Evolutionary conservation across 1,284 basidiomycete species (phyloP), one percentile per base, ranked within the genome.

Genomic region (Lentinus polychrous): DNA sequence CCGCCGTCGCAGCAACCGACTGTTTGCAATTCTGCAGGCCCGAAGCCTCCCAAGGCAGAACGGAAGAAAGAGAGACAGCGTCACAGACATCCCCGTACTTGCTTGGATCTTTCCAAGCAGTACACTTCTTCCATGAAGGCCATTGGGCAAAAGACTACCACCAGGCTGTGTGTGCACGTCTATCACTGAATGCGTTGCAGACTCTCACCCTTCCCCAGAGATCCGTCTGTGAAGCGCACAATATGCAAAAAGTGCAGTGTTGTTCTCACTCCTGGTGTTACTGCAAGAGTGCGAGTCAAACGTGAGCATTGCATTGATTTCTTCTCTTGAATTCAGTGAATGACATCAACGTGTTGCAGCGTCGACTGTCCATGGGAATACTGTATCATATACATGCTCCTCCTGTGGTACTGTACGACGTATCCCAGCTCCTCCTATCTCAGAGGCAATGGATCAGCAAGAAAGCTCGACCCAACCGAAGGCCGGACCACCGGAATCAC

Each of bases 161-260:
- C 86, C 22, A 82, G 79, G 60, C 80, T 91, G 89, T 89, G 46
- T 31, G 78, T 67, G 10, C n/a, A 10, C 11, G 32, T 8, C 14
- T n/a, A 24, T 33, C 15, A 17, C 36, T 20, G 18, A n/a, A 32
- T 32, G 43, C 32, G 12, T 8, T 43, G 17, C 7, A 3, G 17
- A 8, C 11, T 3, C 34, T 32, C 23, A 43, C 32, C 27, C 10
- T n/a, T n/a, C 33, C 11, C 23, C 49, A 91, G 89, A 58, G 90
- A 91, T 61, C 89, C 89, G 0, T 70, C 74, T 2, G 72, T 91
- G 17, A 92, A 92, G 62, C 81, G 89, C 12, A 80, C 81, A 0
- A 57, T 91, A 10, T 92, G 89, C 66, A 79, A 76, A 59, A 69
- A 70, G 1, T 92, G 90, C 58, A 73, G 76, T 48, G 64, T 70